Base-by-base conservation (phyloP, 225 moss, liverwort and hornwort genomes). In the Antitrichia curtipendula region DNA sequence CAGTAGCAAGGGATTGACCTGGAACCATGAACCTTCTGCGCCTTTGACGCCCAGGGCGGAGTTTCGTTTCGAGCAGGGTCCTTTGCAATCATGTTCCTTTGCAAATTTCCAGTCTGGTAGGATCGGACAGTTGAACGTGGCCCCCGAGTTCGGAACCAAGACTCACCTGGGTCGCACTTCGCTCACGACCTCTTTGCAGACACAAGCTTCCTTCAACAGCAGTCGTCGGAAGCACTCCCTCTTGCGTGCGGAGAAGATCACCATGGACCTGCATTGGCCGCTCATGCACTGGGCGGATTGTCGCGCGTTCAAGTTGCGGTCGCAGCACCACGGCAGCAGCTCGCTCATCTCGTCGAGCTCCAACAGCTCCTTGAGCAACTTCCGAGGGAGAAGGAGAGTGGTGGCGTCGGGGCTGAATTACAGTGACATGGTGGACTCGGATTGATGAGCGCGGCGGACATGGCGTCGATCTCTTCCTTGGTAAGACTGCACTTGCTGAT, bases 231-330 rank as follows among this genome's bases (percentile, higher is more conserved):
- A 75, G 77, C 84, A 69, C 45, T 21, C 18, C 12, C 31, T 71
- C 78, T 69, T 84, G 49, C 24, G 56, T 23, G 52, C 53, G n/a
- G 88, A 90, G 23, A 88, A 83, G 73, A 75, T 93, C 49, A 82
- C 56, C 50, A 93, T 93, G 91, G 93, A 93, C 77, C 27, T 93
- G 66, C 88, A 92, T 74, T 93, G 93, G 92, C 93, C 93, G 23
- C 73, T 93, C 31, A 92, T 93, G 92, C 92, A 91, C 50, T 93
- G 93, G 93, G 93, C 89, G 18, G 90, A 93, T 72, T 91, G 92
- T 38, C 93, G 93, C 53, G 81, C 75, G 13, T 73, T 91, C 87
- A 90, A 81, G 79, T 28, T 89, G 83, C 89, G 91, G 29, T 64
- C 80, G 40, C 80, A 76, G 64, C 84, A 71, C 38, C 36, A 75